Base-by-base conservation (phyloP, 768 basidiomycete genomes). In the Auricularia heimuer region DNA sequence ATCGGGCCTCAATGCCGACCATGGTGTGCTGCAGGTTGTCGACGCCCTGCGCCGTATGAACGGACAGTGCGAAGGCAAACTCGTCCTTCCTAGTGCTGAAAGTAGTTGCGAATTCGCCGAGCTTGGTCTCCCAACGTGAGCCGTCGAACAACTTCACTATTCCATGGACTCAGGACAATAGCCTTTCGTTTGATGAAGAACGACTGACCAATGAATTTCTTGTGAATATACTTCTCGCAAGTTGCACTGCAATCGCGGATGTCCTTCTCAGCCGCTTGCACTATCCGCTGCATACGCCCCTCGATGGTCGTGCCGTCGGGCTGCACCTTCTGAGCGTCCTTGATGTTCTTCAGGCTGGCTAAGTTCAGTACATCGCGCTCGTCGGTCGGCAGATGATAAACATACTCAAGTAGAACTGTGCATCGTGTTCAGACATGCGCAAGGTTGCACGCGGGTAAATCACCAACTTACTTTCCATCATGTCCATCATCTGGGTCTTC, bases 211-310 rank as follows among this genome's bases (percentile, higher is more conserved):
- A 81, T 67, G 61, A 81, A 73, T 18, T 74, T 72, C 62, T 80
- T 79, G 67, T 81, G 81, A 37, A 77, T 64, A 65, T 82, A 83
- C 2, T 73, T 72, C 64, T 84, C 82, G 66, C 80, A 81, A 14
- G 73, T 75, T 37, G 79, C 79, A 2, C 77, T 79, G 65, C 79
- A 80, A 7, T 73, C 70, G 65, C 76, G 77, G 54, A 82, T 79
- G 63, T 82, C 78, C 7, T 73, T 63, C 3, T 75, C 80, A 3
- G 80, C 77, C 0, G 63, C 56, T 36, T 72, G 64, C 63, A 72
- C 68, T 10, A 75, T 66, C 0, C 66, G 72, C 68, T 68, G 70
- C 34, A 80, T 71, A 3, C 80, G 67, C 51, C 69, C 68, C 62
- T 75, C 67, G 33, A 77, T 58, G 3, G 73, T 68, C 18, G 58